Conservation (phyloP, 2,329 filamentous ascomycete genomes). For the Alternaria triticimaculans region DNA sequence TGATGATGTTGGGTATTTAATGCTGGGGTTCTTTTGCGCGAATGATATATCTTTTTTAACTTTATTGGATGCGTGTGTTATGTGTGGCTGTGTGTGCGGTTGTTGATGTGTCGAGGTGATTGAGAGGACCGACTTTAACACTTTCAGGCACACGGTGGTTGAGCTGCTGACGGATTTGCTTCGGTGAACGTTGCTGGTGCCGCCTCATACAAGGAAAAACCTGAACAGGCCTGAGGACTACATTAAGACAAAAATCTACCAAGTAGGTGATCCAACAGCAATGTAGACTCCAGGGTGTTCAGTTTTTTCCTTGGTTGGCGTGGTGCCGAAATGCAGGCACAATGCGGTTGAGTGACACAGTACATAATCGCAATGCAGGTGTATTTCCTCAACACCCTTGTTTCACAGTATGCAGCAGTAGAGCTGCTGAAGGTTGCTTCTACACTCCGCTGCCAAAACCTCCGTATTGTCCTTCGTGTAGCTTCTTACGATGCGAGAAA, state of each 20-base stretch:
- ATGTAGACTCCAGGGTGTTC: neutral
- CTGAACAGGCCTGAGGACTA: neutral
- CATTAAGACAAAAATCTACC: neutral
- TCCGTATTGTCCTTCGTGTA: neutral
- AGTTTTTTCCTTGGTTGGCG: neutral
- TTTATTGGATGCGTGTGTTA: neutral
- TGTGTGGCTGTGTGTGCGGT: neutral
- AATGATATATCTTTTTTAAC: conserved; percentile 4
- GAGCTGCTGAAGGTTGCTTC: neutral
- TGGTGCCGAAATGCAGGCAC: neutral
- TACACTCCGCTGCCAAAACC: neutral
- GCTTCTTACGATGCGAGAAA: neutral
- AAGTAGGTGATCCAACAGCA: neutral
- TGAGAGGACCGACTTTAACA: neutral
- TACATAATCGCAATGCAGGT: neutral
- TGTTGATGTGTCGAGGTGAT: neutral
- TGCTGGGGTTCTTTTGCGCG: conserved; percentile 5
- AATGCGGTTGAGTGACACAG: neutral
- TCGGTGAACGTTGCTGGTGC: neutral
- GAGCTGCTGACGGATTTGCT: neutral
- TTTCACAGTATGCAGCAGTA: neutral
- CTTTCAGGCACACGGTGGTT: neutral
- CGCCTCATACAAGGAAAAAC: neutral
- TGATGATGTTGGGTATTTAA: conserved; percentile 14
- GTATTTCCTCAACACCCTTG: neutral